Evolutionary conservation across 2,329 filamentous ascomycete species (phyloP), one percentile per base, ranked within the genome.

Genomic region (Arachnopeziza araneosa): DNA sequence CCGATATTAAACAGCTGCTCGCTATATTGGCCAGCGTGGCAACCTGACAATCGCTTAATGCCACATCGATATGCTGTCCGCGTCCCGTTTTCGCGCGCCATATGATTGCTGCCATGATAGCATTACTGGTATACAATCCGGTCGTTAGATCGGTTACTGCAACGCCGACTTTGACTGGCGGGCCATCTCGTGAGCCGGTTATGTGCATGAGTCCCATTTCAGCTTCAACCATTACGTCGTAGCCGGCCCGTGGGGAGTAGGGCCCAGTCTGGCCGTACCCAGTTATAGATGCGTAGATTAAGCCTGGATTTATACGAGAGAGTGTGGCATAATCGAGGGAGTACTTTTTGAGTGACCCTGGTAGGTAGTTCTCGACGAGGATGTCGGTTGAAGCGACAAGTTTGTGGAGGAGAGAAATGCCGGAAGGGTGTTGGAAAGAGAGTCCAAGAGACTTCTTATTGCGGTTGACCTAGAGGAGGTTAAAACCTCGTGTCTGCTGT

Each of bases 141-240:
- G 95, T 98, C 0, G 95, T 98, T 55, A 99, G 77, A 75, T 99
- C 95, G 0, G 95, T 98, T 2, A 99, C 95, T 1, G 95, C 95
- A 2, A 99, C 95, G 21, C 95, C 95, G 1, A 99, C 95, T 76
- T 99, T 99, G 49, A 97, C 95, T 0, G 95, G 95, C 1, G 92
- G 89, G 0, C 93, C 92, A 69, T 96, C 89, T 59, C 93, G 83
- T 63, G 84, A 83, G 32, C 95, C 95, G 0, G 95, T 99, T 68
- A 99, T 98, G 76, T 99, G 95, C 95, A 99, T 99, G 59, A 99
- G 78, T 0, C 95, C 95, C 77, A 99, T 93, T 73, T 98, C 95
- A 61, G 95, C 95, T 78, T 99, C 95, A 12, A 99, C 93, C 93
- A 99, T 99, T 67, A 99, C 95, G 75, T 99, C 95, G 79, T 99